These are phyloP conservation scores for Hymenoscyphus fraxineus DNA, from an alignment of 2,329 filamentous ascomycete species.

Conservation along the genomic window DNA sequence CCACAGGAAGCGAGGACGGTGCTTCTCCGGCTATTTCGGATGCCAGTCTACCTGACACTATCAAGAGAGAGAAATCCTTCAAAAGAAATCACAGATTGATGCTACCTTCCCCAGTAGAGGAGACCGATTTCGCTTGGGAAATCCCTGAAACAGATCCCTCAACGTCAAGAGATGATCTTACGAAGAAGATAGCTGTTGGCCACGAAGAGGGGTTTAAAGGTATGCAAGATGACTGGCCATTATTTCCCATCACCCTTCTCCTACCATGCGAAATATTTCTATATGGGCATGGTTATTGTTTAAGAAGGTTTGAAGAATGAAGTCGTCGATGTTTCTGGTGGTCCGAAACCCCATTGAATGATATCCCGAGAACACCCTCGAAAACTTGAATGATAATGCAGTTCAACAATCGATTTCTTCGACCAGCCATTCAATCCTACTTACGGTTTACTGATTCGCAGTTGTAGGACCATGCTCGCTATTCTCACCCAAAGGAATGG, in stretches of 20 bases:
- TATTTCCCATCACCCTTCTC: too few species aligned
- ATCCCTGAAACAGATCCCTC: slow-evolving; percentile 3
- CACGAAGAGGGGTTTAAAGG: background rate
- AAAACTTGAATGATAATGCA: too few species aligned
- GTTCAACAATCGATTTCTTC: too few species aligned
- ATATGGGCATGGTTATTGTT: too few species aligned
- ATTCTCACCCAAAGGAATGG: slow-evolving; percentile 16
- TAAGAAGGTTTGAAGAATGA: too few species aligned
- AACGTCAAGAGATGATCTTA: slow-evolving; percentile 3
- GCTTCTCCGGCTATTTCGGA: slow-evolving; percentile 13
- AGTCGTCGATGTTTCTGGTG: too few species aligned
- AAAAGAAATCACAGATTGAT: slow-evolving; percentile 5
- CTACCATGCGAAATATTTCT: too few species aligned
- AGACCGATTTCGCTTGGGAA: slow-evolving; percentile 11
- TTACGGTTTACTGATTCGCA: background rate
- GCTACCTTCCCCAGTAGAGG: slow-evolving; percentile 8
- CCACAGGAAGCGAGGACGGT: slow-evolving; percentile 6
- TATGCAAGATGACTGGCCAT: background rate
- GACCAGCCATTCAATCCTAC: background rate
- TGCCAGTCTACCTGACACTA: slow-evolving; percentile 3
- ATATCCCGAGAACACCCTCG: too few species aligned
- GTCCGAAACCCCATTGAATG: too few species aligned
- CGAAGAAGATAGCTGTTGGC: slow-evolving; percentile 3
- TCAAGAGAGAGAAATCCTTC: slow-evolving; percentile 1
- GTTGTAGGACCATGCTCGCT: slow-evolving; percentile 14